phyloP scores from a whole-genome alignment of 2,329 filamentous ascomycete species.

The Cladosporium velox region DNA sequence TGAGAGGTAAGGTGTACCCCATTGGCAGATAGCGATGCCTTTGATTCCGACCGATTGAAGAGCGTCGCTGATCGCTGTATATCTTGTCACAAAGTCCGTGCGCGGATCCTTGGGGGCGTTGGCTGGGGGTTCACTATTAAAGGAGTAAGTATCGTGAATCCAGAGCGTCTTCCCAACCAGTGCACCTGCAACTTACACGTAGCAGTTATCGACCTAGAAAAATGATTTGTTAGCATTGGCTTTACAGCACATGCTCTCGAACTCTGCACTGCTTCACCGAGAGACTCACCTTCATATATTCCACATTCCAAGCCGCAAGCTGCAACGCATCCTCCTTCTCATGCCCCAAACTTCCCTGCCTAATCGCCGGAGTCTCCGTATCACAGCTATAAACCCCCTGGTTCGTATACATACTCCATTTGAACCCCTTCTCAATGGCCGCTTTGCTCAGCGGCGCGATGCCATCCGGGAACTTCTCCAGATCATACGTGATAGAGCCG shows the following conservation, averaged over 20 bases:
- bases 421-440: conserved; percentile 53
- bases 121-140: conserved; percentile 18
- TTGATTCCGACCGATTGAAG: conserved; percentile 34
- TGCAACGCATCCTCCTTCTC: conserved; percentile 61
- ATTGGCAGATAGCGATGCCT: conserved; percentile 34
- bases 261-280: neutral
- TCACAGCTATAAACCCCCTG: conserved; percentile 42
- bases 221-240: neutral
- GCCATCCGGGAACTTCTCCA: conserved; percentile 54
- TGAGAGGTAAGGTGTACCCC: conserved; percentile 33
- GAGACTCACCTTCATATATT: conserved; percentile 52
- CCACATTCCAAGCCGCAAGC: conserved; percentile 61
- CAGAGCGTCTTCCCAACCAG: neutral
- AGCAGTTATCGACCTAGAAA: conserved; percentile 36
- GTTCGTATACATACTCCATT: conserved; percentile 47
- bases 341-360: conserved; percentile 52
- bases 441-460: conserved; percentile 53
- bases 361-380: conserved; percentile 22
- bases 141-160: neutral
- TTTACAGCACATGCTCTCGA: neutral
- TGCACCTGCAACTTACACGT: conserved; percentile 23
- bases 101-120: conserved; percentile 35
- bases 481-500: conserved; percentile 41
- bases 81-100: conserved; percentile 34
- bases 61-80: conserved; percentile 30